Base-by-base conservation (phyloP, 1,139 yeast genomes). In the Geotrichum bryndzae region DNA sequence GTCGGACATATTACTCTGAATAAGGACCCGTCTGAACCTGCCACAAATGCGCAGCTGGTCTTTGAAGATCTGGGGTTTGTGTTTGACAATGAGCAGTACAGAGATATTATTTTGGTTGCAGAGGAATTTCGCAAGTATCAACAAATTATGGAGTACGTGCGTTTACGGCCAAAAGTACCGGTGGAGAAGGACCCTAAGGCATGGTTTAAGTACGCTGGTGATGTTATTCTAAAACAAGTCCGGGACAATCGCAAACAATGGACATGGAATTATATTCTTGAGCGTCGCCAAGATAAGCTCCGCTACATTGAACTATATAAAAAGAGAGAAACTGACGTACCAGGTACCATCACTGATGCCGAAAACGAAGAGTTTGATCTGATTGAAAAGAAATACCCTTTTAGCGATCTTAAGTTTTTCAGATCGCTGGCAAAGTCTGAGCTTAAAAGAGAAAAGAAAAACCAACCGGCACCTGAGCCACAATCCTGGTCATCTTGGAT, bases 1-100 rank as follows among this genome's bases (percentile, higher is more conserved):
- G 79, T 80, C 54, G 98, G 98, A 38, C 87, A 86, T 69, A 75
- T 95, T 53, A 86, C 94, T 0, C 77, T 94, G 35, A 89, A 89
- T 74, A 95, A 94, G 71, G 95, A 95, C 1, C 87, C 84, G 54
- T 46, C 41, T 11, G 60, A 52, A 15, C 97, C 99, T 1, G 95
- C 88, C 70, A 80, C 90, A 22, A 82, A 84, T 58, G 83, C 94
- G 0, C 89, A 90, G 64, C 76, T 94, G 57, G 82, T 86, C 64
- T 94, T 92, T 72, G 92, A 92, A 63, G 96, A 92, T 69, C 86
- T 94, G 68, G 90, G 96, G n/a, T 77, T 95, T 27, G 91, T 87
- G 60, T 77, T 94, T 64, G 95, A 92, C 72, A 85, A 92, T 60
- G 82, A 84, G 60, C 98, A 94, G 72, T 94, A 94, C 72, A 81